Conservation (phyloP, 2,329 filamentous ascomycete genomes). For the Cordyceps pruinosa region DNA sequence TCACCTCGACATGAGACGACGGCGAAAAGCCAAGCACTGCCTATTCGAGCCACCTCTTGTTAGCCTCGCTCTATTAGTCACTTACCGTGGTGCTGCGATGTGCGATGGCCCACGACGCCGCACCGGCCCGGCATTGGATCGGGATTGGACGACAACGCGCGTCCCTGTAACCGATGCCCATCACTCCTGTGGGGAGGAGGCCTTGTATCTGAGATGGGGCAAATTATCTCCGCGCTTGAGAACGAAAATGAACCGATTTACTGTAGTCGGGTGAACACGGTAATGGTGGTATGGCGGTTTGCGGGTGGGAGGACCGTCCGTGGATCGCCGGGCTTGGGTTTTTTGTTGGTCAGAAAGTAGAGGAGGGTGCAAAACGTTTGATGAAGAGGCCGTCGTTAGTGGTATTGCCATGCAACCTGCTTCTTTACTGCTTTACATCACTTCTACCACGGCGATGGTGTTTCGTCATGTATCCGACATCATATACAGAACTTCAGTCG, state of each 20-base stretch:
- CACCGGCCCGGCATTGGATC: background rate
- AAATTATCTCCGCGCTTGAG: background rate
- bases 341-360: too few relatives aligned
- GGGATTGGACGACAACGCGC: constrained; percentile 4
- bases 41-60: background rate
- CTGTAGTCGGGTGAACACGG: background rate
- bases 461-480: too few relatives aligned
- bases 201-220: background rate
- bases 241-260: background rate
- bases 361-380: too few relatives aligned
- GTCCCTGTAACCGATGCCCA: background rate
- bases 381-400: too few relatives aligned
- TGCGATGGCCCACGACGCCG: background rate
- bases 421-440: too few relatives aligned
- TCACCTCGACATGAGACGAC: background rate
- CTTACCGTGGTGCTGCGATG: background rate
- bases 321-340: too few relatives aligned
- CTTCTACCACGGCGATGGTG: too few relatives aligned
- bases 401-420: too few relatives aligned
- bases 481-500: too few relatives aligned
- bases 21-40: background rate
- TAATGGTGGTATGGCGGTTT: too few relatives aligned
- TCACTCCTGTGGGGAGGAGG: background rate
- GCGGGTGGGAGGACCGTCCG: too few relatives aligned
- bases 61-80: background rate